Percentiles rank a stretch among this genome's conserved stretches.
Evolutionary conservation across 495 filamentous ascomycete species (phyloP).

Genomic region (Tricharina praecox): DNA sequence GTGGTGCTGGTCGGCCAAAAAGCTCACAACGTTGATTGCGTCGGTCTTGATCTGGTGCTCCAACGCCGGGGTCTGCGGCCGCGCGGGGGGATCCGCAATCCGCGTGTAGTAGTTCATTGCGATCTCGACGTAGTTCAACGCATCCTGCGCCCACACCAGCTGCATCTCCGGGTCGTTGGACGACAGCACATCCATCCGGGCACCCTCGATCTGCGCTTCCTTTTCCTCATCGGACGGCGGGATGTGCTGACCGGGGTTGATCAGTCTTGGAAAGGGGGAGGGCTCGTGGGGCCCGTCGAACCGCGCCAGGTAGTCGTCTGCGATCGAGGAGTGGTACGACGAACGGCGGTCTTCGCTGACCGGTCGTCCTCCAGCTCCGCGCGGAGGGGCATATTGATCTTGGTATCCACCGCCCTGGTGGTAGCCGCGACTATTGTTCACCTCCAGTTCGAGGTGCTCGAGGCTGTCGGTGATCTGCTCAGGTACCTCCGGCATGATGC

Average conservation of each 20-base stretch:
- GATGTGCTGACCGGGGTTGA: slow-evolving; percentile 68
- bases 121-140: slow-evolving; percentile 74
- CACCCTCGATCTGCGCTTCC: slow-evolving; percentile 68
- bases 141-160: slow-evolving; percentile 87
- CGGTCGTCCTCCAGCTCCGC: slow-evolving; percentile 21
- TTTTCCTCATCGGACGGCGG: slow-evolving; percentile 90
- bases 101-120: slow-evolving; percentile 50
- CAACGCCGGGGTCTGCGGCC: slow-evolving; percentile 62
- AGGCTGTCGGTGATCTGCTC: slow-evolving; percentile 74
- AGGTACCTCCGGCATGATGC: slow-evolving; percentile 60
- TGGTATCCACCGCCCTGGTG: neutral
- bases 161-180: slow-evolving; percentile 96
- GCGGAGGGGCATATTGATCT: slow-evolving; percentile 26
- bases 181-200: slow-evolving; percentile 65
- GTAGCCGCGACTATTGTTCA: slow-evolving; percentile 25
- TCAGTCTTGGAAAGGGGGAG: slow-evolving; percentile 78
- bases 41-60: slow-evolving; percentile 78
- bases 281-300: slow-evolving; percentile 45
- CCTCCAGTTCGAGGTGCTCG: slow-evolving; percentile 72
- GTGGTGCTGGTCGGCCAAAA: slow-evolving; percentile 78
- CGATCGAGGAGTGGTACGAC: slow-evolving; percentile 27
- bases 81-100: slow-evolving; percentile 44
- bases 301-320: slow-evolving; percentile 30
- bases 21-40: slow-evolving; percentile 77
- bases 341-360: slow-evolving; percentile 29